Conservation (phyloP, 2,329 filamentous ascomycete genomes). For the Emergomyces pasteurianus region DNA sequence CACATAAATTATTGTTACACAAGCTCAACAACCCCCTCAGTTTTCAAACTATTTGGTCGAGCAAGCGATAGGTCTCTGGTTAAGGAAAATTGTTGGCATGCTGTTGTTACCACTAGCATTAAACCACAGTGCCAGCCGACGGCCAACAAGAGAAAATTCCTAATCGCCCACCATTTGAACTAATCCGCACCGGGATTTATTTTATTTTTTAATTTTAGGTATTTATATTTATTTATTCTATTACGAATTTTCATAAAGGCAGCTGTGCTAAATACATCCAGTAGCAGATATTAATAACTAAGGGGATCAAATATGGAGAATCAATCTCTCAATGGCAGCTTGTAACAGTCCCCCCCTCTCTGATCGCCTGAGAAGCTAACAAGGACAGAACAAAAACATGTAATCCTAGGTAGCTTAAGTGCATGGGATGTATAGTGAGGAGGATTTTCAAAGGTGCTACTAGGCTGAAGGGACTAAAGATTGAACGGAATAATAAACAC, state of each 20-base stretch:
- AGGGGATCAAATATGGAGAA: not conserved
- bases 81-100: not conserved
- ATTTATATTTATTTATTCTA: not conserved
- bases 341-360: too few relatives aligned
- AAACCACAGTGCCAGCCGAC: not conserved
- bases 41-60: not conserved
- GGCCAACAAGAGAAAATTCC: not conserved
- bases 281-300: not conserved
- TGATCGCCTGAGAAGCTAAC: not conserved
- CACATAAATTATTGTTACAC: not conserved
- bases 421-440: not conserved
- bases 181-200: too few relatives aligned
- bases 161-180: not conserved
- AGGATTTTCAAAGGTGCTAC: not conserved
- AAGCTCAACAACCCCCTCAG: too few relatives aligned
- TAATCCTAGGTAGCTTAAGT: too few relatives aligned
- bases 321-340: not conserved
- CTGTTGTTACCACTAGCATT: not conserved
- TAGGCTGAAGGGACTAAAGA: not conserved
- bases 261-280: not conserved
- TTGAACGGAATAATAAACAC: not conserved
- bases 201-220: too few relatives aligned
- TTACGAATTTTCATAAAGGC: not conserved
- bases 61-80: not conserved
- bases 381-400: not conserved